Evolutionary conservation across 2,329 filamentous ascomycete genomes (phyloP), one percentile per base, ranked within the genome.

Genomic region (Lachnellula subtilissima): DNA sequence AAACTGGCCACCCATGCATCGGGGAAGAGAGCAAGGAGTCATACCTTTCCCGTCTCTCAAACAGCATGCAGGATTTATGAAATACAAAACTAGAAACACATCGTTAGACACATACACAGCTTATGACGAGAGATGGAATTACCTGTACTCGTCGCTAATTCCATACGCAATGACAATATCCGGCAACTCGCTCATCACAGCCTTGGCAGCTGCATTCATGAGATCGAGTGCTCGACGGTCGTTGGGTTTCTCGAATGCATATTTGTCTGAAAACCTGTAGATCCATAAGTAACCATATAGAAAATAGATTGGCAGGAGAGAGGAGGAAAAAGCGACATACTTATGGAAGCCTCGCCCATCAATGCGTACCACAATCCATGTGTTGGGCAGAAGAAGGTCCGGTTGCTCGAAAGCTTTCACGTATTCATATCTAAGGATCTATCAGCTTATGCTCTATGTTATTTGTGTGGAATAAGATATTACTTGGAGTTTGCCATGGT

Each of bases 281-380:
- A 35, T 60, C 9, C 39, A 40, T 56, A 28, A 59, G 39, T 35
- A 35, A 51, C 19, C n/a, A 37, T 9, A 15, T n/a, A 6, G 50
- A 4, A 14, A n/a, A 5, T 37, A 19, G 19, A 35, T 14, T 35
- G 9, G 39, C 36, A 14, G 19, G 19, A 4, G 22, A 22, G 22
- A 22, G 22, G 22, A 22, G 22, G 22, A 22, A 22, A 22, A 22
- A 22, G 22, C 22, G 8, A 50, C 73, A 70, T 76, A 95, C 91
- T 96, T 97, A 67, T 92, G 94, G 74, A 99, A 99, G 17, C 91
- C 92, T 61, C 93, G 82, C 23, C 94, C 94, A 74, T 99, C 94
- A 67, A 99, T 86, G 58, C 94, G 86, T 54, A 99, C 86, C 19
- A 97, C 91, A 55, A 97, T 88, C 91, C 92, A 99, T 25, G 93